Conservation (phyloP, 2,329 filamentous ascomycete genomes). For the Pestalotiopsis sp. region DNA sequence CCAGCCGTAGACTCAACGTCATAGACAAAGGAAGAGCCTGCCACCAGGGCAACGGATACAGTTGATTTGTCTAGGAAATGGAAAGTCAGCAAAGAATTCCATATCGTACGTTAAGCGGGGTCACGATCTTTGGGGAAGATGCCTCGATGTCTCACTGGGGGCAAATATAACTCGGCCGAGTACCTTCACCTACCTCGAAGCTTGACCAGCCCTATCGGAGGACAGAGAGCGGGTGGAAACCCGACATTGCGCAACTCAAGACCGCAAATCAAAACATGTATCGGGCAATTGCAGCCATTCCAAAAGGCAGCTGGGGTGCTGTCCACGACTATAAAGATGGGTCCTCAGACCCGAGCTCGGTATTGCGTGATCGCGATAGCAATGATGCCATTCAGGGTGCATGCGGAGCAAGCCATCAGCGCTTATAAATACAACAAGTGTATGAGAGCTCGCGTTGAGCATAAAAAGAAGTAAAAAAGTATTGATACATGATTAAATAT, state of each 20-base stretch:
- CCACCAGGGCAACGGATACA: neutral
- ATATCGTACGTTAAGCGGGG: neutral
- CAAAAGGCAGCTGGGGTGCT: neutral
- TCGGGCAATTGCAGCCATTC: neutral
- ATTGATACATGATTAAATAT: neutral
- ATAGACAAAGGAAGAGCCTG: neutral
- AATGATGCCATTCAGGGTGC: constrained; percentile 5
- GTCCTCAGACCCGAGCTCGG: constrained; percentile 7
- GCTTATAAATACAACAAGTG: constrained; percentile 12
- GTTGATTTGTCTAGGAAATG: neutral
- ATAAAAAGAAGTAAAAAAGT: neutral
- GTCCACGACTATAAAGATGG: constrained; percentile 8
- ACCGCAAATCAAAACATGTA: neutral
- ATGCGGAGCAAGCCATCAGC: constrained; percentile 2
- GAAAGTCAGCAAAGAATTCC: neutral
- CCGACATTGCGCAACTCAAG: neutral
- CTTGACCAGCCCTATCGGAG: neutral
- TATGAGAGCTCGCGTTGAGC: neutral
- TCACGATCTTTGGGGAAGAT: neutral
- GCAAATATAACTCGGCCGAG: neutral
- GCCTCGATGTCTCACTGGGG: neutral
- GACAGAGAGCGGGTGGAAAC: neutral
- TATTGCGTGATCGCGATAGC: constrained; percentile 12
- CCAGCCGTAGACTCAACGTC: neutral
- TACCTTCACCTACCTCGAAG: neutral